phyloP scores from a whole-genome alignment of 352 stramenopile species.

The Phytopythium mirpurense region DNA sequence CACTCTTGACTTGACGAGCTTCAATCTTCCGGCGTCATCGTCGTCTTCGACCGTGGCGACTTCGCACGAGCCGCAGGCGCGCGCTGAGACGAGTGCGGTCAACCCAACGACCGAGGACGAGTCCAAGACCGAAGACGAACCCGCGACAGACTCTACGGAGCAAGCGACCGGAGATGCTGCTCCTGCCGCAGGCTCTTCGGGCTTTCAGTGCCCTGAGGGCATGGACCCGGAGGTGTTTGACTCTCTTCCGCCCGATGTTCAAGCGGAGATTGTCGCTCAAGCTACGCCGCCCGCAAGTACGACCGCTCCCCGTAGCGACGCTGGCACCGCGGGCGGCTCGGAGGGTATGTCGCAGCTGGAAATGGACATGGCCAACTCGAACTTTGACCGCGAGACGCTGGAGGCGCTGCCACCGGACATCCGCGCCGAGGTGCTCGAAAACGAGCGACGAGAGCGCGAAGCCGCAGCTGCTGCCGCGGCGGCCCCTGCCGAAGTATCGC shows the following conservation, averaged over 20 bases:
- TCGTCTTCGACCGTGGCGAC: not conserved
- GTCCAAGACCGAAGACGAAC: slow-evolving; percentile 22
- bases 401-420: slow-evolving; percentile 97
- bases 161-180: slow-evolving; percentile 16
- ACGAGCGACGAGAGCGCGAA: slow-evolving; percentile 92
- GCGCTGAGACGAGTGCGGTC: not conserved
- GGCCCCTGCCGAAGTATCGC: slow-evolving; percentile 89
- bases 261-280: slow-evolving; percentile 93
- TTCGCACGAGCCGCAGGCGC: not conserved
- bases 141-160: slow-evolving; percentile 13
- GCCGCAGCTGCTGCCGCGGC: slow-evolving; percentile 53
- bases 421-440: slow-evolving; percentile 94
- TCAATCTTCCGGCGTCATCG: slow-evolving; percentile 21
- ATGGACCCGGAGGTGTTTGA: slow-evolving; percentile 97
- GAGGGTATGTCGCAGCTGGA: slow-evolving; percentile 78
- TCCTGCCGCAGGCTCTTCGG: slow-evolving; percentile 1
- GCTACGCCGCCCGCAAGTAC: slow-evolving; percentile 31
- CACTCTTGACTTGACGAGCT: slow-evolving; percentile 69
- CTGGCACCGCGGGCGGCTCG: slow-evolving; percentile 25
- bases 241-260: slow-evolving; percentile 94
- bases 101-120: slow-evolving; percentile 18
- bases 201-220: slow-evolving; percentile 85
- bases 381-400: slow-evolving; percentile 93
- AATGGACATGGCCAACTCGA: slow-evolving; percentile 84
- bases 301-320: slow-evolving; percentile 22